Evolutionary conservation across 148 eudicot species (phyloP).

Genomic region (Camellia lanceoleosa): DNA sequence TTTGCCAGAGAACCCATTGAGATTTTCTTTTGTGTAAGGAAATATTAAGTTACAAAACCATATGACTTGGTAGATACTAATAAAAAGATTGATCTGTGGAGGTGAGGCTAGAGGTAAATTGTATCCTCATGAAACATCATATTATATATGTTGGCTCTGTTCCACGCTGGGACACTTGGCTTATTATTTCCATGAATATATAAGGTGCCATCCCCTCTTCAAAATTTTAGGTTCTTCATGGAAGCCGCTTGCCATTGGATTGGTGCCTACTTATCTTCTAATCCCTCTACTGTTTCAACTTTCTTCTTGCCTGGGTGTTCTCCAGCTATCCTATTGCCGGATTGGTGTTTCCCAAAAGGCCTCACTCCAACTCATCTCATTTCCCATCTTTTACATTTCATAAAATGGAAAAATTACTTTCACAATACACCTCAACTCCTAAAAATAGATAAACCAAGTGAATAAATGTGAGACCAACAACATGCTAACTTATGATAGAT

Average conservation of each 20-base stretch:
- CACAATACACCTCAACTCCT: not conserved
- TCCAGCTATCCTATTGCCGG: no score
- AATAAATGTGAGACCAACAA: not conserved
- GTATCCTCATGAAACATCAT: not conserved
- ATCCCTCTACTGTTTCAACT: not conserved
- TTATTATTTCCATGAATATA: not conserved
- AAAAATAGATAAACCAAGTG: no score
- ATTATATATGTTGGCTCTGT: not conserved
- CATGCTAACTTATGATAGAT: not conserved
- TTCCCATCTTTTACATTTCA: no score
- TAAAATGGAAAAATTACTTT: not conserved
- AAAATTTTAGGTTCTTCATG: not conserved
- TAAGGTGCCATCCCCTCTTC: not conserved
- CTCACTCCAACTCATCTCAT: no score
- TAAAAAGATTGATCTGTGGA: not conserved
- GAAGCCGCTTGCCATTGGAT: not conserved
- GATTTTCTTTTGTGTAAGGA: not conserved
- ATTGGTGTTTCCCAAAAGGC: no score
- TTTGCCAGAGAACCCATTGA: not conserved
- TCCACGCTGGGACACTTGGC: not conserved
- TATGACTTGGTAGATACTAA: not conserved
- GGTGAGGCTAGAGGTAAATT: slow-evolving; percentile 3
- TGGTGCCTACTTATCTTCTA: not conserved
- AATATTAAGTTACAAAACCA: not conserved
- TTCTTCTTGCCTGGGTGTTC: not conserved